Evolutionary conservation across 176 grass and related monocot genomes (phyloP).

Genomic region (Oryza nivara): DNA sequence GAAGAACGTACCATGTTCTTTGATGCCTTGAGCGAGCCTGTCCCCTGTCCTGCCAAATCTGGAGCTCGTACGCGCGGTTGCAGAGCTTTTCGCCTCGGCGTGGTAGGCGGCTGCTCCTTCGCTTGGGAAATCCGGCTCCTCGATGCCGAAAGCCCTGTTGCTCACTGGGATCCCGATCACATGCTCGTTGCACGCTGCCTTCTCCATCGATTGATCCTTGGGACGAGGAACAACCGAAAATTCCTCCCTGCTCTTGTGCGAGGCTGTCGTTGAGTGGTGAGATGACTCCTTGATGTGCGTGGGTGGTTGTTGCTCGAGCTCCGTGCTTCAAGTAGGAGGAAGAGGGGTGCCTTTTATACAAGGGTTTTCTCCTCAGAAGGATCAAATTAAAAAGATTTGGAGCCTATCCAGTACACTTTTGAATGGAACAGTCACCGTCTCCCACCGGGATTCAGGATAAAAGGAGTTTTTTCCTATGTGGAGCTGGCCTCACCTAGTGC

Average conservation of each 20-base stretch:
- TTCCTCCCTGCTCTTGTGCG: constrained; percentile 18
- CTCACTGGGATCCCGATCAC: constrained; percentile 84
- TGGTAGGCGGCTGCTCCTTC: constrained; percentile 23
- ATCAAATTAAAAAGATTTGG: constrained; percentile 38
- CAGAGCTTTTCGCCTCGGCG: constrained; percentile 15
- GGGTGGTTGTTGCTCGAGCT: constrained; percentile 47
- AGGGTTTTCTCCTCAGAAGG: background rate
- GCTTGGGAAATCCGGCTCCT: constrained; percentile 55
- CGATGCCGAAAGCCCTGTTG: constrained; percentile 60
- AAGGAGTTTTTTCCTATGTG: constrained; percentile 13
- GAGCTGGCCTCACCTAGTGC: constrained; percentile 31
- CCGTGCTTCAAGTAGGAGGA: constrained; percentile 38
- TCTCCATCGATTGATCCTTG: constrained; percentile 46
- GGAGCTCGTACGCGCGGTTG: constrained; percentile 33
- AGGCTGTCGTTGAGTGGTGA: constrained; percentile 15
- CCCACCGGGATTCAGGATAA: constrained; percentile 39
- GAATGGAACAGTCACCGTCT: constrained; percentile 59
- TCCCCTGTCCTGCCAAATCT: constrained; percentile 53
- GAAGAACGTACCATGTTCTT: constrained; percentile 68
- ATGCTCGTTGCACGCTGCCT: constrained; percentile 45
- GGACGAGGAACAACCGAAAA: background rate
- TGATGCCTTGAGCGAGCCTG: constrained; percentile 61
- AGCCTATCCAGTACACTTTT: constrained; percentile 44
- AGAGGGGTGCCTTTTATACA: constrained; percentile 62
- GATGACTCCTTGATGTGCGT: background rate